phyloP scores from a whole-genome alignment of 306 rosid genomes.

The Lathyrus oleraceus region DNA sequence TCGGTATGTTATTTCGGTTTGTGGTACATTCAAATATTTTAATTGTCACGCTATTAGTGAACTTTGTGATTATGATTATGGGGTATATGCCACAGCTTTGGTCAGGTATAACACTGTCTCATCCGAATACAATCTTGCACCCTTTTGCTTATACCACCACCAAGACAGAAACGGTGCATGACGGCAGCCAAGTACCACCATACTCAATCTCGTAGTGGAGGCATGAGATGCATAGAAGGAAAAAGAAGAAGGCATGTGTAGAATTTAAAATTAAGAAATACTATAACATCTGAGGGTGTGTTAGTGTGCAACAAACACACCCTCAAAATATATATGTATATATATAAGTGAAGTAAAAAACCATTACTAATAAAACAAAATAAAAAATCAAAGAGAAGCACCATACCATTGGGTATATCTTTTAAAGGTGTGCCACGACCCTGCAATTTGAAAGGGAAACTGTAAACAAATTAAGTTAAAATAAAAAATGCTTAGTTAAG shows the following conservation, averaged over 20 bases:
- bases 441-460: conserved; percentile 55
- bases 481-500: conserved; percentile 15
- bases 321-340: background rate
- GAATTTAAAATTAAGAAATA: background rate
- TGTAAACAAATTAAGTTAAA: conserved; percentile 30
- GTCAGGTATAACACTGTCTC: background rate
- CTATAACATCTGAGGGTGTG: background rate
- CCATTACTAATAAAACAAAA: background rate
- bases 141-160: background rate
- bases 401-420: conserved; percentile 93
- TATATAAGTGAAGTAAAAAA: background rate
- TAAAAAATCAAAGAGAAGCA: conserved; percentile 21
- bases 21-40: no score
- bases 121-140: background rate
- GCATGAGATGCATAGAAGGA: background rate
- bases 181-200: background rate
- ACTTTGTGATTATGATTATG: background rate
- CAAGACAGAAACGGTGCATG: background rate
- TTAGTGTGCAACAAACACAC: background rate
- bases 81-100: background rate
- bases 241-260: background rate
- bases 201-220: background rate
- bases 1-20: no score
- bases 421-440: conserved; percentile 87
- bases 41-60: background rate